A percentile compares a stretch with the other conserved stretches of the same genome.
These are phyloP conservation scores for Arthrocladium fulminans DNA, from an alignment of 2,329 filamentous ascomycete species.

Conservation along the genomic window DNA sequence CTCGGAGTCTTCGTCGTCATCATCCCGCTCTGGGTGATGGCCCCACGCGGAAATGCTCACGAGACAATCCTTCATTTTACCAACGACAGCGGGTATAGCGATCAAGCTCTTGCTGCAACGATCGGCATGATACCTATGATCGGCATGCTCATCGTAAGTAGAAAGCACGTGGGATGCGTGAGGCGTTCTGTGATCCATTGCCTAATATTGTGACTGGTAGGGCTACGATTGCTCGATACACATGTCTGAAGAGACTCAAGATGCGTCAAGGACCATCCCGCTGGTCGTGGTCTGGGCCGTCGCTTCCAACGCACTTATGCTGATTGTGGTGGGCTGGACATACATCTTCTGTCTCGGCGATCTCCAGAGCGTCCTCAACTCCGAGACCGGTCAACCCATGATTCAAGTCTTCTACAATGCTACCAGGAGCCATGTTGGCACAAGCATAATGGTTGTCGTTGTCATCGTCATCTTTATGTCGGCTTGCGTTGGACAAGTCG, in stretches of 20 bases:
- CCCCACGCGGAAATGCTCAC: neutral
- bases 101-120: neutral
- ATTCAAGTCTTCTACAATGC: slow-evolving; percentile 43
- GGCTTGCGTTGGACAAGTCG: slow-evolving; percentile 44
- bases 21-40: too few species aligned
- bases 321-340: too few species aligned
- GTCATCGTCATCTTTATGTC: slow-evolving; percentile 34
- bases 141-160: neutral
- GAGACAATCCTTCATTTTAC: neutral
- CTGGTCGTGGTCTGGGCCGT: too few species aligned
- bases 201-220: neutral
- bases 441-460: slow-evolving; percentile 40
- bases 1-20: too few species aligned
- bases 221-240: too few species aligned
- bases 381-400: slow-evolving; percentile 42
- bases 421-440: slow-evolving; percentile 34
- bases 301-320: too few species aligned
- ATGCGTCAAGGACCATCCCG: too few species aligned
- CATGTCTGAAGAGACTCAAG: too few species aligned
- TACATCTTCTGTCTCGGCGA: too few species aligned
- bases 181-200: neutral
- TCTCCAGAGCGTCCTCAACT: too few species aligned
- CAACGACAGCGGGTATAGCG: neutral
- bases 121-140: neutral
- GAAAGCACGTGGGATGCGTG: neutral